Evolutionary conservation across 495 filamentous ascomycete species (phyloP).

Genomic region (Hypoxylon fuscum): DNA sequence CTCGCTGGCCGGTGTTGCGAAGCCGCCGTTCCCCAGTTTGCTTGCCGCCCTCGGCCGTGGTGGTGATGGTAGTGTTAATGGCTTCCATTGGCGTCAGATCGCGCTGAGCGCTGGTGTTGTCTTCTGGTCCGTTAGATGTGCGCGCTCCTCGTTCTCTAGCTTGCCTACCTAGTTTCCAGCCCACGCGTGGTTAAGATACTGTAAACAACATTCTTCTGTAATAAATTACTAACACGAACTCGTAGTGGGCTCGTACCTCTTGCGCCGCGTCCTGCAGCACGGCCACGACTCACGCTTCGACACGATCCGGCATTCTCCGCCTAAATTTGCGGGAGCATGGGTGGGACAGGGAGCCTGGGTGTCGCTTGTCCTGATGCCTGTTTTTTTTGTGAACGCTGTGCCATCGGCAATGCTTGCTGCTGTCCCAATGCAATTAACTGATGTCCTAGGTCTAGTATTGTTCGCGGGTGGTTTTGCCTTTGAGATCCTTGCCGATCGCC

Average conservation of each 20-base stretch:
- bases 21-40: constrained; percentile 60
- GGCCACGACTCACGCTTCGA: constrained; percentile 71
- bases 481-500: constrained; percentile 66
- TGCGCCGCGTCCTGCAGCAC: constrained; percentile 61
- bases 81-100: constrained; percentile 69
- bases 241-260: constrained; percentile 68
- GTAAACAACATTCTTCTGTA: background rate
- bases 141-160: constrained; percentile 32
- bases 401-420: constrained; percentile 56
- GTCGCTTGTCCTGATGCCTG: constrained; percentile 67
- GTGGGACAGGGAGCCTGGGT: constrained; percentile 72
- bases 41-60: constrained; percentile 45
- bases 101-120: constrained; percentile 63
- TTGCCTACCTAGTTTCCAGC: background rate
- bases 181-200: too few relatives aligned
- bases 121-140: constrained; percentile 67
- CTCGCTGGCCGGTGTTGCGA: constrained; percentile 44
- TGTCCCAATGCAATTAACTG: constrained; percentile 49
- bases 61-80: constrained; percentile 37
- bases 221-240: background rate
- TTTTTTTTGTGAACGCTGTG: constrained; percentile 67
- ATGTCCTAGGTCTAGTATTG: constrained; percentile 63
- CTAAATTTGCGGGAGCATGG: constrained; percentile 64
- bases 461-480: constrained; percentile 65
- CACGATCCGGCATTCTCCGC: constrained; percentile 60